Evolutionary conservation across 148 eudicot species (phyloP).

Genomic region (Nepenthes mirabilis): DNA sequence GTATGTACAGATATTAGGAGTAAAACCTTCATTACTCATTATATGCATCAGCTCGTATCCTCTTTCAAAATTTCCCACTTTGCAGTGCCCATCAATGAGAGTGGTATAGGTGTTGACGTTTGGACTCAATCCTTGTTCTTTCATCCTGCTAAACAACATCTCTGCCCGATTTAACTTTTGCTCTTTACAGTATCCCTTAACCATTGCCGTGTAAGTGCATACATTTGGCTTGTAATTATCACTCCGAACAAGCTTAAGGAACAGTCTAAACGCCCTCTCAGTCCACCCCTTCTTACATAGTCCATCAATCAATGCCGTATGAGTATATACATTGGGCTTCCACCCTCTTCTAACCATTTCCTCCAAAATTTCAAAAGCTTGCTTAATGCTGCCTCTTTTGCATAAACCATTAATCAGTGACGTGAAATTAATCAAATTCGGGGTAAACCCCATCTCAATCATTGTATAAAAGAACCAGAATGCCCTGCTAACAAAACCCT

Average conservation of each 20-base stretch:
- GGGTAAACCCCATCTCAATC: constrained; percentile 58
- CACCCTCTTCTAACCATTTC: constrained; percentile 81
- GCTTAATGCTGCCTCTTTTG: constrained; percentile 68
- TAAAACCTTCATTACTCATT: constrained; percentile 33
- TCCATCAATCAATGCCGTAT: constrained; percentile 73
- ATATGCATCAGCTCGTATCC: constrained; percentile 55
- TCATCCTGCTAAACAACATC: constrained; percentile 67
- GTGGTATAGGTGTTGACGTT: constrained; percentile 66
- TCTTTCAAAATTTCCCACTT: constrained; percentile 56
- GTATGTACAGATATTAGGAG: constrained; percentile 57
- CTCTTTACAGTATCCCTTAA: constrained; percentile 78
- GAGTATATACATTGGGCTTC: constrained; percentile 92
- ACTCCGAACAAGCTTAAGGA: constrained; percentile 83
- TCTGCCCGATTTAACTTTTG: constrained; percentile 71
- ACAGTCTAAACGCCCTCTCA: constrained; percentile 88
- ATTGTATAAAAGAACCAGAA: constrained; percentile 51
- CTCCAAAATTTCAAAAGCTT: constrained; percentile 81
- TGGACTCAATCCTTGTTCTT: constrained; percentile 68
- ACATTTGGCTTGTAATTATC: constrained; percentile 83
- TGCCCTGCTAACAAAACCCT: constrained; percentile 43
- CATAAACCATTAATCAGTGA: constrained; percentile 70
- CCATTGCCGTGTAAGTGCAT: constrained; percentile 80
- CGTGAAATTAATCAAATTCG: constrained; percentile 73
- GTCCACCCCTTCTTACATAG: constrained; percentile 98
- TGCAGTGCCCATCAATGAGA: constrained; percentile 64